Evolutionary conservation across 2,329 filamentous ascomycete species (phyloP).

Genomic region (Colletotrichum ledebouriae): DNA sequence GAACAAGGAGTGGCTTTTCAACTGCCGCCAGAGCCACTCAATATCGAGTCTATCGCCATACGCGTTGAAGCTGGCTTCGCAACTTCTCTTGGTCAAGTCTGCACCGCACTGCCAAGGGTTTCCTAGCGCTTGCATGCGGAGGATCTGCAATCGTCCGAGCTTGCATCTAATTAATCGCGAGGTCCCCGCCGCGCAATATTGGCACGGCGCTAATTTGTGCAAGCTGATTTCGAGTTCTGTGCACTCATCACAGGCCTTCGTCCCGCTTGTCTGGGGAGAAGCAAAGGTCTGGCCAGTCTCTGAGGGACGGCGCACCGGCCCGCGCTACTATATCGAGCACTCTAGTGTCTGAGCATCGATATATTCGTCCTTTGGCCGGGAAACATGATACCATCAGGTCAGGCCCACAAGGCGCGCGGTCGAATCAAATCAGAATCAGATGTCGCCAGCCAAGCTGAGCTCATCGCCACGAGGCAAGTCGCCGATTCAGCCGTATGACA

Average conservation of each 20-base stretch:
- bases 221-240: background rate
- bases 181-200: background rate
- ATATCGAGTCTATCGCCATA: background rate
- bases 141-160: slow-evolving; percentile 31
- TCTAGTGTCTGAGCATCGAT: background rate
- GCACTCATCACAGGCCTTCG: slow-evolving; percentile 9
- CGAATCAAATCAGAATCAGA: background rate
- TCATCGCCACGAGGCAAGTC: background rate
- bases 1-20: background rate
- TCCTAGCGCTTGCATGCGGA: slow-evolving; percentile 18
- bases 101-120: slow-evolving; percentile 13
- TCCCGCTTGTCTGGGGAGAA: background rate
- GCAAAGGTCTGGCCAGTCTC: background rate
- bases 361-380: background rate
- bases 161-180: slow-evolving; percentile 2
- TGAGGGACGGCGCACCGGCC: background rate
- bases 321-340: slow-evolving; percentile 18
- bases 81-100: slow-evolving; percentile 1
- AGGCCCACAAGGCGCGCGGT: background rate
- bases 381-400: background rate
- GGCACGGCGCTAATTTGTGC: slow-evolving; percentile 12
- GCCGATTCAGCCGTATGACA: background rate
- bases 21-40: background rate
- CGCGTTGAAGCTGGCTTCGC: background rate
- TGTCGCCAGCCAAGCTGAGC: background rate